phyloP scores from a whole-genome alignment of 148 eudicot species.

The Fallopia convolvulus region DNA sequence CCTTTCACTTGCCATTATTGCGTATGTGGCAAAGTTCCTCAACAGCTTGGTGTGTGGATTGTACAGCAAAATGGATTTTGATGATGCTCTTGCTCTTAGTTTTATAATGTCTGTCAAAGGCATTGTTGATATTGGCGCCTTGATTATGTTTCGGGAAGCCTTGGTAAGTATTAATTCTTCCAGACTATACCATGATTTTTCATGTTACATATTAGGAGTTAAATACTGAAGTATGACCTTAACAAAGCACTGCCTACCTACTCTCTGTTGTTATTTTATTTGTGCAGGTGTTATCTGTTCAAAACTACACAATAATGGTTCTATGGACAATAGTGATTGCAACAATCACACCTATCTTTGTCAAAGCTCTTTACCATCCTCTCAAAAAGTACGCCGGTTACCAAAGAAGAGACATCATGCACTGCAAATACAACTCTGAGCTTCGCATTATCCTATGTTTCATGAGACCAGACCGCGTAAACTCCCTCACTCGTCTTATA shows the following conservation, averaged over 20 bases:
- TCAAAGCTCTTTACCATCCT: slow-evolving; percentile 54
- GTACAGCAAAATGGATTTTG: slow-evolving; percentile 15
- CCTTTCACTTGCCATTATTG: slow-evolving; percentile 11
- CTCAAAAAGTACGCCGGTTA: slow-evolving; percentile 36
- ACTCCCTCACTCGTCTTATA: slow-evolving; percentile 36
- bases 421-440: slow-evolving; percentile 21
- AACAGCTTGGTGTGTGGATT: slow-evolving; percentile 31
- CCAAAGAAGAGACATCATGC: slow-evolving; percentile 26
- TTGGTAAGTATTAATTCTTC: slow-evolving; percentile 25
- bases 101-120: slow-evolving; percentile 58
- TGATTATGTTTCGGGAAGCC: slow-evolving; percentile 12
- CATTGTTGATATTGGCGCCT: slow-evolving; percentile 30
- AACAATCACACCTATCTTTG: slow-evolving; percentile 18
- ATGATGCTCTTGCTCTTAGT: slow-evolving; percentile 39
- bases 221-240: too few species aligned
- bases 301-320: not conserved
- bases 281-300: not conserved
- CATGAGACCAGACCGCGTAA: slow-evolving; percentile 38
- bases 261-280: slow-evolving; percentile 12
- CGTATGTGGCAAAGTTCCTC: slow-evolving; percentile 26
- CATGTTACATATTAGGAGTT: too few species aligned
- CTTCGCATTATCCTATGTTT: slow-evolving; percentile 44
- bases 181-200: too few species aligned
- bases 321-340: not conserved
- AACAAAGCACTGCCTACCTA: too few species aligned